A percentile compares a stretch with the other conserved stretches of the same genome.
Conservation (phyloP, 768 basidiomycete species). For the Sarcodon sp. region DNA sequence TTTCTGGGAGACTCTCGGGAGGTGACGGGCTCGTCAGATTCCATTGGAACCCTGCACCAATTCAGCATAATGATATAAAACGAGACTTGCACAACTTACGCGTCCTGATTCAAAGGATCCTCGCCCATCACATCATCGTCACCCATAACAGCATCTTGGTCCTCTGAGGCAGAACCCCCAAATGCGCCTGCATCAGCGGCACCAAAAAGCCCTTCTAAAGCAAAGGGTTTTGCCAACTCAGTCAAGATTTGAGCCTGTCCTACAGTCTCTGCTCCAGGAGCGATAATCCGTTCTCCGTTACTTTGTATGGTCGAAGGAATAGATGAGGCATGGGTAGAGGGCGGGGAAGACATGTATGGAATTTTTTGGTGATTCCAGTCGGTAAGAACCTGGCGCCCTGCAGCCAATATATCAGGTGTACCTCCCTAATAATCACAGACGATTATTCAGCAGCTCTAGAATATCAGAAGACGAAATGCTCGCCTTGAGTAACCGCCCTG, state of each 20-base stretch:
- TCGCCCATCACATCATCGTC: constrained; percentile 29
- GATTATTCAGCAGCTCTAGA: background rate
- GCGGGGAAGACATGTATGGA: constrained; percentile 76
- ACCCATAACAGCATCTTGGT: constrained; percentile 16
- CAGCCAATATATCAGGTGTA: constrained; percentile 73
- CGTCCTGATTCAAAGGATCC: constrained; percentile 2
- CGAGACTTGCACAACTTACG: background rate
- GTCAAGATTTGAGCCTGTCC: constrained; percentile 72
- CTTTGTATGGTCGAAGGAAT: constrained; percentile 37
- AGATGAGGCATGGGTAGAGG: constrained; percentile 63
- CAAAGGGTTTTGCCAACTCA: constrained; percentile 66
- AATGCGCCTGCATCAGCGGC: constrained; percentile 77
- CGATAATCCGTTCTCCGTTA: constrained; percentile 28
- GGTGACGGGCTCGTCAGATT: background rate
- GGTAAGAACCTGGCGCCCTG: constrained; percentile 69
- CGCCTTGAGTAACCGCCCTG: constrained; percentile 78
- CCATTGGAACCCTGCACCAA: background rate
- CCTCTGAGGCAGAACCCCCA: constrained; percentile 21
- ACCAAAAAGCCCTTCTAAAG: constrained; percentile 69
- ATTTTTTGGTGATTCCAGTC: constrained; percentile 99
- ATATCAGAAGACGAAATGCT: background rate
- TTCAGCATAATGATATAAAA: background rate
- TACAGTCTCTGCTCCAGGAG: constrained; percentile 67
- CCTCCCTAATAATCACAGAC: constrained; percentile 46
- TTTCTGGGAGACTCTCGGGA: background rate